Evolutionary conservation across 129 eudicot species (phyloP).

Genomic region (Erigeron canadensis): DNA sequence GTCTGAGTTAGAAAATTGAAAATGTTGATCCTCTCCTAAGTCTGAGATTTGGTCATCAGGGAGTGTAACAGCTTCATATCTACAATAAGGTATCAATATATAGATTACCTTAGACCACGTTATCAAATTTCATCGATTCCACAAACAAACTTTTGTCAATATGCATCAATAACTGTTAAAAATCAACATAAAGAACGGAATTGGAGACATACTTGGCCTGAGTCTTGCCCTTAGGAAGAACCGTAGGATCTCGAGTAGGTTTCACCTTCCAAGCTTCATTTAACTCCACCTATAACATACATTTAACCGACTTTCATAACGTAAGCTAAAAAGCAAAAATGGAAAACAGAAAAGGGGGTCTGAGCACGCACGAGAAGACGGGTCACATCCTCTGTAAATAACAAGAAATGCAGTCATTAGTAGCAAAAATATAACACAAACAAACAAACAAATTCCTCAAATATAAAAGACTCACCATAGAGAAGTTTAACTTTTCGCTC

Average conservation of each 20-base stretch:
- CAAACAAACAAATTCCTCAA: not conserved
- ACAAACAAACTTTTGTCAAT: not conserved
- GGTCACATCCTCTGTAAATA: conserved; percentile 73
- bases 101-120: not conserved
- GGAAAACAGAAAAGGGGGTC: not conserved
- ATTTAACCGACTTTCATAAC: not conserved
- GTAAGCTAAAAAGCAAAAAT: not conserved
- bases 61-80: conserved; percentile 75
- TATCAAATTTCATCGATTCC: not conserved
- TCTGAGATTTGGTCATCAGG: conserved; percentile 59
- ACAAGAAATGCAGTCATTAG: conserved; percentile 18
- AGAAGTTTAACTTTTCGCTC: conserved; percentile 96
- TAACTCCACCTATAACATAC: conserved; percentile 54
- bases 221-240: conserved; percentile 75
- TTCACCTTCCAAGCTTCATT: conserved; percentile 88
- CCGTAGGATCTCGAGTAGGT: conserved; percentile 60
- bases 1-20: conserved; percentile 41
- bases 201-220: conserved; percentile 73
- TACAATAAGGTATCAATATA: conserved; percentile 24
- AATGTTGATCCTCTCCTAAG: conserved; percentile 63
- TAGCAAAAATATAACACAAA: conserved; percentile 2
- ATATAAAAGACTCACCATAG: conserved; percentile 44
- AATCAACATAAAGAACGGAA: conserved; percentile 12
- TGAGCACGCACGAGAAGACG: conserved; percentile 67
- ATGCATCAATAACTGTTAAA: not conserved